Percentiles rank a stretch among this genome's conserved stretches.
These are phyloP conservation scores for Diutina siamensis DNA, from an alignment of 1,139 yeast species.

Conservation along the genomic window DNA sequence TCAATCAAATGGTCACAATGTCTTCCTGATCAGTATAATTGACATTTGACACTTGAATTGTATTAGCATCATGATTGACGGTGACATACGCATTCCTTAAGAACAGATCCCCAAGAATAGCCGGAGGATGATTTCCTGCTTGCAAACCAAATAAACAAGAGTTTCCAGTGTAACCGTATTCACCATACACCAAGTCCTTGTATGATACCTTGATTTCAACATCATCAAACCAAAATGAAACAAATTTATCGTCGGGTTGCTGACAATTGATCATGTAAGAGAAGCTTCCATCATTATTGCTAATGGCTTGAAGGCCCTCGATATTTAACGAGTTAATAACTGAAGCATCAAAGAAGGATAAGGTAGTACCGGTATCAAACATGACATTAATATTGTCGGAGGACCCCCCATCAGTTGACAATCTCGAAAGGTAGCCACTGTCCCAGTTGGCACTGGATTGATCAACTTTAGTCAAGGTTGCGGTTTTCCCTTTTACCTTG, in stretches of 20 bases:
- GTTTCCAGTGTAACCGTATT: neutral
- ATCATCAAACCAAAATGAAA: neutral
- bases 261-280: neutral
- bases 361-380: neutral
- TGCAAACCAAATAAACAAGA: neutral
- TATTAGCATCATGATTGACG: neutral
- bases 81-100: neutral
- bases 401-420: neutral
- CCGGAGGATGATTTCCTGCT: neutral
- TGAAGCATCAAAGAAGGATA: neutral
- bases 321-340: neutral
- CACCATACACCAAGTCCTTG: neutral
- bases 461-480: neutral
- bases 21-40: constrained; percentile 1
- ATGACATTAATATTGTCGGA: neutral
- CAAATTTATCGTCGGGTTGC: neutral
- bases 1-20: neutral
- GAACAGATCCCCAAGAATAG: neutral
- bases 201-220: neutral
- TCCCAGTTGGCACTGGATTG: neutral
- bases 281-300: neutral
- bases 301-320: neutral
- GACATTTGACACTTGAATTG: neutral
- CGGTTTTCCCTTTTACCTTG: neutral
- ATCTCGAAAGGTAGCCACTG: neutral